phyloP scores from a whole-genome alignment of 495 filamentous ascomycete genomes.

The Hyaloscypha bicolor region DNA sequence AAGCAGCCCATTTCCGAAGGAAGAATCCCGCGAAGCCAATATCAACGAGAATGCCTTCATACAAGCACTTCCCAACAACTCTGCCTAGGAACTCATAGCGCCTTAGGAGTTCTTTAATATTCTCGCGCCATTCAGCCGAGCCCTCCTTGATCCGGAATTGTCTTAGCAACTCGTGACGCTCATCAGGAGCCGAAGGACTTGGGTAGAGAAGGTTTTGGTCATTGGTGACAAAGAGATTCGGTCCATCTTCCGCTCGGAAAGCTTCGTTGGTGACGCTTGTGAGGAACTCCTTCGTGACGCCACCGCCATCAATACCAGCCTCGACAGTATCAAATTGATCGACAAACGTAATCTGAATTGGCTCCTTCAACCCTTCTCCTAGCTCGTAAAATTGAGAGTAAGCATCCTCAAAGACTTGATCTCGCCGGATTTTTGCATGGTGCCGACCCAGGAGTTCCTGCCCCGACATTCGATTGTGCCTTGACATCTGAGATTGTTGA shows the following conservation, averaged over 20 bases:
- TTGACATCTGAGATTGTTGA: constrained; percentile 36
- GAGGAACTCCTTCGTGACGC: constrained; percentile 97
- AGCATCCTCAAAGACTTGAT: constrained; percentile 84
- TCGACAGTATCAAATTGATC: constrained; percentile 86
- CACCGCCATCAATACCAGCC: constrained; percentile 95
- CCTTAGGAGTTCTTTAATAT: constrained; percentile 63
- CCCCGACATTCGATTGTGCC: constrained; percentile 32
- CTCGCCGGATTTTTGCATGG: constrained; percentile 78
- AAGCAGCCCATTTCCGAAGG: constrained; percentile 89
- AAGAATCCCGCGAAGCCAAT: constrained; percentile 95
- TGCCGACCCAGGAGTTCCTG: constrained; percentile 66
- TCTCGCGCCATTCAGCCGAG: constrained; percentile 55
- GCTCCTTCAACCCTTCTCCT: constrained; percentile 86
- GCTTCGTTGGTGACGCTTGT: constrained; percentile 88
- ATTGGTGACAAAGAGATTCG: constrained; percentile 77
- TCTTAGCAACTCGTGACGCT: constrained; percentile 61
- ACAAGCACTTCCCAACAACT: constrained; percentile 94
- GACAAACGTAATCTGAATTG: constrained; percentile 96
- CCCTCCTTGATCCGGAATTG: constrained; percentile 55
- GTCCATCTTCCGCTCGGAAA: constrained; percentile 59
- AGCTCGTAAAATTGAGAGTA: constrained; percentile 81
- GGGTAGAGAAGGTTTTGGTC: constrained; percentile 90
- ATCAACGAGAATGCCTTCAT: constrained; percentile 95
- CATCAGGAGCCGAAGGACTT: constrained; percentile 79
- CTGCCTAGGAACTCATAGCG: constrained; percentile 92